Base-by-base conservation (phyloP, 768 basidiomycete genomes). In the Omphalotus guepiniiformis region DNA sequence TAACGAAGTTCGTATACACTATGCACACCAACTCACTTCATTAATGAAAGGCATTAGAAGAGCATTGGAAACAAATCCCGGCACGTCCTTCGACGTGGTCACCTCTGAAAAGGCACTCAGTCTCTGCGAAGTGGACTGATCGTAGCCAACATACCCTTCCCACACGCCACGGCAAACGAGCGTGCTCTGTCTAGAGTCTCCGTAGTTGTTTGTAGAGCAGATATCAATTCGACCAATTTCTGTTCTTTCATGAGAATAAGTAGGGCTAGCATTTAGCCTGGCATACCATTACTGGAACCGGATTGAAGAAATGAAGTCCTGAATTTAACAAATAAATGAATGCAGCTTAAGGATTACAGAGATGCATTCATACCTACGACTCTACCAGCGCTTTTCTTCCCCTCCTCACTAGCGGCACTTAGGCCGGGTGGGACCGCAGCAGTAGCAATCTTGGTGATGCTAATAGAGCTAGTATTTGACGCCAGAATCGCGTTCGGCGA, bases 1-100 rank as follows among this genome's bases (percentile, higher is more conserved):
- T 22, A 22, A 19, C 49, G 39, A 53, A 30, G 23, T 43, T 41
- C 6, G 52, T 23, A 22, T 26, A 39, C 22, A 21, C 18, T n/a
- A 35, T 21, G 27, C 36, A 19, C 21, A 39, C 25, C 12, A 2
- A 42, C 69, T 47, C 57, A 84, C 83, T 75, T 98, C 95, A 55
- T 97, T 98, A 56, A 98, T 85, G 67, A 93, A 97, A 1, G 95
- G 95, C 91, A 97, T 97, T 36, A 98, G 69, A 25, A 94, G 75
- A 1, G 92, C 93, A 58, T 96, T 94, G 1, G 92, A 89, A n/a
- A 94, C 90, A 63, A 93, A 93, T 3, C 92, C 93, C 3, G 94
- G 94, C 1, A 94, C 90, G 58, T 98, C 94, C 57, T 88, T 81
- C 0, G 92, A 93, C 3, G 79, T 80, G 1, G 93, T 88, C 1